These are phyloP conservation scores for Wickerhamomyces rabaulensis DNA, from an alignment of 805 yeast genomes.

Conservation along the genomic window DNA sequence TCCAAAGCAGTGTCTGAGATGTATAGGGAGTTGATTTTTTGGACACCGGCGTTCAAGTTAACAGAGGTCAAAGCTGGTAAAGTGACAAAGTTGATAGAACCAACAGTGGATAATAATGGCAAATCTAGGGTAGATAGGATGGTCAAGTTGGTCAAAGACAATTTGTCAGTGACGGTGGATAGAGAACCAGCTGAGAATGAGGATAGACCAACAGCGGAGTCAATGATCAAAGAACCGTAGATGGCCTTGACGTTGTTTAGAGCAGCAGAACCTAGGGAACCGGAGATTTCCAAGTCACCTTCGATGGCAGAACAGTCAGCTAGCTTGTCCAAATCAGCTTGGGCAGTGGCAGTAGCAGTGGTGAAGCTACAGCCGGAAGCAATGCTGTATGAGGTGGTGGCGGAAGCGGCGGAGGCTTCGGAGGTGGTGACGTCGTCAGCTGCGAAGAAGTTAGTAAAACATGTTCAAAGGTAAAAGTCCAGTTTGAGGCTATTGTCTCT, in stretches of 20 bases:
- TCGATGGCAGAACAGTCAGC: constrained; percentile 72
- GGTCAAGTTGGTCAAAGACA: constrained; percentile 60
- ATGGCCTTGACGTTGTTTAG: constrained; percentile 73
- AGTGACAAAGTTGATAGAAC: constrained; percentile 73
- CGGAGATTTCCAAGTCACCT: constrained; percentile 72
- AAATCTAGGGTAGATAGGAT: constrained; percentile 62
- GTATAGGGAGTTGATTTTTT: constrained; percentile 63
- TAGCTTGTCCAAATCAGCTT: constrained; percentile 69
- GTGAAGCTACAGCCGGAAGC: constrained; percentile 64
- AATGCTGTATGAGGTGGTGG: constrained; percentile 40
- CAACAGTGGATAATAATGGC: constrained; percentile 78
- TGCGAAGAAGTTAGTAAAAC: constrained; percentile 23
- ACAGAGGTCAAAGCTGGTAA: constrained; percentile 76
- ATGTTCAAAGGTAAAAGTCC: too few relatives aligned
- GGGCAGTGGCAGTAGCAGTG: constrained; percentile 69
- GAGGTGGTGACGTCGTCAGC: constrained; percentile 32
- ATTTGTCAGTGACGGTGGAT: constrained; percentile 65
- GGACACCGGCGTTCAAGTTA: constrained; percentile 65
- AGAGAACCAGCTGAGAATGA: constrained; percentile 76
- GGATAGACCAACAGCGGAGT: constrained; percentile 58
- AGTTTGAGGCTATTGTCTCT: background rate
- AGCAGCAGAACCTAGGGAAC: constrained; percentile 57
- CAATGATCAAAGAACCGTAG: constrained; percentile 67
- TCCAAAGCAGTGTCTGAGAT: constrained; percentile 72
- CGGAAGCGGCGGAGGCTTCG: constrained; percentile 50